A percentile compares a stretch with the other conserved stretches of the same genome.
Evolutionary conservation across 768 basidiomycete genomes (phyloP).

Genomic region (Amanita fuliginea): DNA sequence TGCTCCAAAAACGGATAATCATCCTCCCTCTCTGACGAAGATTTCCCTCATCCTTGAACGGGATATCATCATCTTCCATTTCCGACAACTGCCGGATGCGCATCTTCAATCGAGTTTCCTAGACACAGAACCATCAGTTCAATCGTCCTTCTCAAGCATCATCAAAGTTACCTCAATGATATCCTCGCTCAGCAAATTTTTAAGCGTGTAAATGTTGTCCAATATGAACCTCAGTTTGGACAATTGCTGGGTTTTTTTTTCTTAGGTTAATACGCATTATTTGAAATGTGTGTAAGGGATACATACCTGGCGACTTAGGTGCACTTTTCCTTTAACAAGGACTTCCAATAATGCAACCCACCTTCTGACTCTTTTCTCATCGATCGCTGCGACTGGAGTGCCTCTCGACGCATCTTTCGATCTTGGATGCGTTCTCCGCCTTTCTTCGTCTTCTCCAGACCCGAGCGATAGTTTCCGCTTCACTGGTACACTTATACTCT

Average conservation of each 20-base stretch:
- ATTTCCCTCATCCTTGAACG: conserved; percentile 5
- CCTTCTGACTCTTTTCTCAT: background rate
- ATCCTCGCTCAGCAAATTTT: background rate
- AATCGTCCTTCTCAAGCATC: background rate
- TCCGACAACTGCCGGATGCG: conserved; percentile 5
- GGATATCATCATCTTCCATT: conserved; percentile 2
- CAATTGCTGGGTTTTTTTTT: background rate
- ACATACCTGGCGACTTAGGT: background rate
- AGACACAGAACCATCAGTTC: background rate
- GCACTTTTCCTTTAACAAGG: conserved; percentile 5
- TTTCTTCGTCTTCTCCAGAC: background rate
- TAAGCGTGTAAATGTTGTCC: background rate
- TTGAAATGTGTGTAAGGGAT: background rate
- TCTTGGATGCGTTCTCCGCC: background rate
- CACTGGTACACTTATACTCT: background rate
- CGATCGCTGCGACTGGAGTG: background rate
- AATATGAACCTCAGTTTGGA: background rate
- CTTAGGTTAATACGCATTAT: background rate
- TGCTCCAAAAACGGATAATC: background rate
- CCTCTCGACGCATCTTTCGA: background rate
- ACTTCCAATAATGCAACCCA: conserved; percentile 1
- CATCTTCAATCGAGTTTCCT: background rate
- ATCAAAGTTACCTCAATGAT: background rate
- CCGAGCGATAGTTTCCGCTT: conserved; percentile 1
- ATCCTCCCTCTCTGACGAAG: conserved; percentile 2